These are phyloP conservation scores for Ogataea siamensis DNA, from an alignment of 805 yeast genomes.

Conservation along the genomic window DNA sequence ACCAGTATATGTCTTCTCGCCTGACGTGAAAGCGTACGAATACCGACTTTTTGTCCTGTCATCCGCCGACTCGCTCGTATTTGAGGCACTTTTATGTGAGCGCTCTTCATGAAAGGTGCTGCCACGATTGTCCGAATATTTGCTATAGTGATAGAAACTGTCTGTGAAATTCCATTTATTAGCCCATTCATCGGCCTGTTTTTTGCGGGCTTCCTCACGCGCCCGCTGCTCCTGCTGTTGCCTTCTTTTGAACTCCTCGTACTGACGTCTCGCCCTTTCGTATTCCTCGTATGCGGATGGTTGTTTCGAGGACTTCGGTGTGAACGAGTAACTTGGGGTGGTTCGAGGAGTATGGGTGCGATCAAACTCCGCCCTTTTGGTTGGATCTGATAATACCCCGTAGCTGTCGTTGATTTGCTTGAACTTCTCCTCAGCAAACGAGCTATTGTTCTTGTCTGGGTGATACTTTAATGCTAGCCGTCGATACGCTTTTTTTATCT, in stretches of 20 bases:
- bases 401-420: constrained; percentile 88
- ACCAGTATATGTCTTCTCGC: constrained; percentile 30
- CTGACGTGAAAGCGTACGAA: constrained; percentile 28
- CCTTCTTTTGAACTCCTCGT: constrained; percentile 21
- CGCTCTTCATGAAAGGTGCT: too few relatives aligned
- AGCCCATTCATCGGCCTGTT: constrained; percentile 11
- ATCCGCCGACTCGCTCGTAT: too few relatives aligned
- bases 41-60: constrained; percentile 24
- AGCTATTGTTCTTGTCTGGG: constrained; percentile 73
- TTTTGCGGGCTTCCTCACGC: constrained; percentile 12
- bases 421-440: constrained; percentile 74
- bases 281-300: constrained; percentile 20
- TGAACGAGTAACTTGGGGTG: constrained; percentile 4
- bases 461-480: constrained; percentile 69
- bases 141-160: constrained; percentile 13
- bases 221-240: constrained; percentile 18
- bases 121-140: constrained; percentile 1
- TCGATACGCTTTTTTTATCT: constrained; percentile 77
- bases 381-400: constrained; percentile 68
- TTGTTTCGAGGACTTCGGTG: constrained; percentile 1
- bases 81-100: too few relatives aligned
- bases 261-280: constrained; percentile 25
- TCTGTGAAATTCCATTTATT: constrained; percentile 12
- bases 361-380: constrained; percentile 62
- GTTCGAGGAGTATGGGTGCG: constrained; percentile 12